Evolutionary conservation across 106 monocot species (phyloP).

Genomic region (Platanthera zijinensis): DNA sequence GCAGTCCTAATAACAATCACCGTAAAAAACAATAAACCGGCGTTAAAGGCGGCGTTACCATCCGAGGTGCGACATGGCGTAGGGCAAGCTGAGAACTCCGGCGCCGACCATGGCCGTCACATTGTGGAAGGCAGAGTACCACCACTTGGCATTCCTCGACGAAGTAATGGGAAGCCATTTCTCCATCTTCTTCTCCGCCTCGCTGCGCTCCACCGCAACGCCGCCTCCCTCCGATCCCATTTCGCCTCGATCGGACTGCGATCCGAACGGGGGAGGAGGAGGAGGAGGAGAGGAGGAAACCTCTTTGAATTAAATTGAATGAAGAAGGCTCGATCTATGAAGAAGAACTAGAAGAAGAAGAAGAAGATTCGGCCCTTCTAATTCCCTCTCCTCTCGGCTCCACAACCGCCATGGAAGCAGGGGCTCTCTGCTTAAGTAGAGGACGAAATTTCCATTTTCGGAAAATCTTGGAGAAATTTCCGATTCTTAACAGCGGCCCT

Average conservation of each 20-base stretch:
- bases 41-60: neutral
- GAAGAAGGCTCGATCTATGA: neutral
- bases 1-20: neutral
- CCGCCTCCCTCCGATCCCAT: neutral
- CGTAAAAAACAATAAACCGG: neutral
- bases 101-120: conserved; percentile 30
- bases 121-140: conserved; percentile 28
- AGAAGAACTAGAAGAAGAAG: neutral
- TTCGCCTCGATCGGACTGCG: neutral
- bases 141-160: conserved; percentile 26
- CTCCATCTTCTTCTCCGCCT: neutral
- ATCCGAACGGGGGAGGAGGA: neutral
- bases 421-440: neutral
- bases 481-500: neutral
- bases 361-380: neutral
- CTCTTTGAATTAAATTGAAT: neutral
- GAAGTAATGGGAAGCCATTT: conserved; percentile 22
- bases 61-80: conserved; percentile 21
- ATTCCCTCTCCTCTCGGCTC: neutral
- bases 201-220: neutral
- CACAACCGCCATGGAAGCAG: neutral
- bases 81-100: conserved; percentile 22
- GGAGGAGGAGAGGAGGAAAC: neutral
- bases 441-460: neutral
- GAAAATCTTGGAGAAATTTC: neutral